Evolutionary conservation across 2,329 filamentous ascomycete genomes (phyloP), one percentile per base, ranked within the genome.

Genomic region (Clonostachys sp.): DNA sequence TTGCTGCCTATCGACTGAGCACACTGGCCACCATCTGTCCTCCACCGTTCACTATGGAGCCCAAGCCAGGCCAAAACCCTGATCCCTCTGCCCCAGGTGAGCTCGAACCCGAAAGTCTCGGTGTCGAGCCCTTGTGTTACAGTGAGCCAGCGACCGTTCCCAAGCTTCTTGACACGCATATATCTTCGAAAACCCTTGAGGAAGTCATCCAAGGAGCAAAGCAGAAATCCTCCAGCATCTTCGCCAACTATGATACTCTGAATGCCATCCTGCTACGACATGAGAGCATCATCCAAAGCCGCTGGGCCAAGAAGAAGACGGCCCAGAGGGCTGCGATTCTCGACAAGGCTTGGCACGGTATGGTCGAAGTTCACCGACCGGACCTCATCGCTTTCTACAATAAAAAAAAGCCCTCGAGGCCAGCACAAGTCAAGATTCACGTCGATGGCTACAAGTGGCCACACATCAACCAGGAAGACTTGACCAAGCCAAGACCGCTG

Each of bases 401-500:
- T 52, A 6, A 24, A 47, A 5, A 4, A 33, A 1, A 53, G 55
- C 5, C 56, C 55, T 12, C 51, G 54, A 20, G 55, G 61, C n/a
- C 53, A 18, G n/a, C 38, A 10, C 10, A 14, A 10, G 8, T 24
- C 41, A 39, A 39, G 36, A 10, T 12, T 3, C 6, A 39, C 36
- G 12, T n/a, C 36, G 64, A 70, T 6, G 46, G 61, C 9, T 79
- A 63, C 50, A 57, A 78, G 40, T 81, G 71, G 67, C 80, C 80
- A 0, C 66, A 74, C 42, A 72, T 84, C 56, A 84, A 84, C 52
- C 64, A 77, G 39, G 75, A 84, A 47, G 80, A 84, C 53, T 61
- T 84, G 1, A 45, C 55, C 0, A 63, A 71, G 18, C 57, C 68
- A 0, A 74, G 70, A 43, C 49, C 61, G 0, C 54, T 84, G 9